Base-by-base conservation (phyloP, 2,329 filamentous ascomycete genomes). In the Colletotrichum truncatum region DNA sequence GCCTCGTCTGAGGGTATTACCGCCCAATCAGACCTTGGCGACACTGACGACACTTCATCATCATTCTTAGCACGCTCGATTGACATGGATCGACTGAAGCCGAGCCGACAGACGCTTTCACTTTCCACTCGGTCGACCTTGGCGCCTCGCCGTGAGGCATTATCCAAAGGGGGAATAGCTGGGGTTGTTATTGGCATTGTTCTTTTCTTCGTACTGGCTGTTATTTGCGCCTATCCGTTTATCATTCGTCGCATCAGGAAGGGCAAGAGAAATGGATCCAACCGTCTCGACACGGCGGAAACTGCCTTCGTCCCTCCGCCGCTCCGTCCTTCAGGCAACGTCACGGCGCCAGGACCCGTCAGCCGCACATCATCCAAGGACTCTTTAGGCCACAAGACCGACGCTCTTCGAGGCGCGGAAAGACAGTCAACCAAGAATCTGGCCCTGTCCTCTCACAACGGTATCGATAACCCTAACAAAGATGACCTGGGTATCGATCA, bases 171-270 rank as follows among this genome's bases (percentile, higher is more conserved):
- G 39, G 74, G 73, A 49, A 73, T 80, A 51, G 79, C 78, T 2
- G 79, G 79, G 34, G 71, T 78, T 54, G 74, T 76, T 25, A 70
- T 81, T 43, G 79, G 79, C 30, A 70, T 74, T 53, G 56, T 78
- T 39, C 64, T 80, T 45, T 77, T 71, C 41, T 67, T 74, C 45
- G 71, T 68, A 12, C 72, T 81, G 11, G 61, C 79, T 49, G 67
- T 72, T 53, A 67, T 81, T 34, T 81, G 79, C 55, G 73, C 80
- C 38, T 81, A 81, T 56, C 79, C 79, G 12, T 72, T 81, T 57
- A 65, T 81, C 36, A 70, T 81, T 48, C 69, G 76, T 45, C 70
- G 64, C n/a, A 58, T 75, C 54, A 78, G 62, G 41, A 70, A 71
- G 62, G 73, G 72, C 49, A 71, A 72, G 34, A 71, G 65, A 56